Evolutionary conservation across 257 asterid species (phyloP).

Genomic region (Euphrasia confusa): DNA sequence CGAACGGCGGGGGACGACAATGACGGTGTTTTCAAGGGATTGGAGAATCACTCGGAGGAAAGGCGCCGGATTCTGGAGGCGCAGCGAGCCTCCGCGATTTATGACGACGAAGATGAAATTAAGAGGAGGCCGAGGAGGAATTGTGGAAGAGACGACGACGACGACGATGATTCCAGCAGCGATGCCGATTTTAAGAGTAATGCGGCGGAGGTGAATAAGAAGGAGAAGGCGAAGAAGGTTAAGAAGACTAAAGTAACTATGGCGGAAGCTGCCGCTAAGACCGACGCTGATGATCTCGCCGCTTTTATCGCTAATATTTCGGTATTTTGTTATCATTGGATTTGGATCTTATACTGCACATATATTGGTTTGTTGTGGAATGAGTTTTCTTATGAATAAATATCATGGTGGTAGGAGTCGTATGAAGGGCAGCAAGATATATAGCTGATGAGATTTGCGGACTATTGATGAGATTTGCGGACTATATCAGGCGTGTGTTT

Average conservation of each 20-base stretch:
- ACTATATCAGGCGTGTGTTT: slow-evolving; percentile 84
- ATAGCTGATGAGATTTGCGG: slow-evolving; percentile 84
- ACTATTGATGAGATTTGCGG: too few species aligned
- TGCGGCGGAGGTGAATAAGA: slow-evolving; percentile 42
- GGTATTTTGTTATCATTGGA: slow-evolving; percentile 31
- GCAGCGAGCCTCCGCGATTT: slow-evolving; percentile 47
- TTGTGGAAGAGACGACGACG: slow-evolving; percentile 29
- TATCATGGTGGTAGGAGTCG: slow-evolving; percentile 46
- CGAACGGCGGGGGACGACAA: too few species aligned
- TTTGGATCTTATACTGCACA: slow-evolving; percentile 11
- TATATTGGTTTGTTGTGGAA: slow-evolving; percentile 7
- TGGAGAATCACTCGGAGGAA: slow-evolving; percentile 77
- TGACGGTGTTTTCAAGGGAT: slow-evolving; percentile 40
- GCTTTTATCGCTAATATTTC: slow-evolving; percentile 55
- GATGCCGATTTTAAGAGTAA: slow-evolving; percentile 37
- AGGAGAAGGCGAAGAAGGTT: slow-evolving; percentile 63
- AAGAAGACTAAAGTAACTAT: slow-evolving; percentile 68
- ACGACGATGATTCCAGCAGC: slow-evolving; percentile 23
- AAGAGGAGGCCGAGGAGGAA: slow-evolving; percentile 32
- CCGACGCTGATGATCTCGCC: slow-evolving; percentile 56
- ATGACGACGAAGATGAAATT: slow-evolving; percentile 39
- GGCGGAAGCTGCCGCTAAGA: slow-evolving; percentile 74
- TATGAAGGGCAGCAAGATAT: slow-evolving; percentile 71
- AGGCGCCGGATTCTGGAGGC: slow-evolving; percentile 62
- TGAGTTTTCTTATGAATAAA: neutral